Base-by-base conservation (phyloP, 1,139 yeast species). In the Sugiyamaella paludigena region DNA sequence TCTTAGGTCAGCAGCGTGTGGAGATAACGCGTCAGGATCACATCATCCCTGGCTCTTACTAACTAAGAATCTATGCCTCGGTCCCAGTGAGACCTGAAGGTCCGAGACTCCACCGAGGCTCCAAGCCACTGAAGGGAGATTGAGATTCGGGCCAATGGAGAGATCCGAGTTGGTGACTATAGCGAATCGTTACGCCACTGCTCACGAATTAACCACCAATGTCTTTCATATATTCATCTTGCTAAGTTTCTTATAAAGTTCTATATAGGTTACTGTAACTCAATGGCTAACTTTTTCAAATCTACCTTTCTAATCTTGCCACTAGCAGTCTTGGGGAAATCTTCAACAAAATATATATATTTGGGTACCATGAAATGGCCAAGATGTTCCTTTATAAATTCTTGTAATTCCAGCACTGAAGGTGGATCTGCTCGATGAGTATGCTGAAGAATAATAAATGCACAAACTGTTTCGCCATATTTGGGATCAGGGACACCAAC, bases 241-340 rank as follows among this genome's bases (percentile, higher is more conserved):
- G 24, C 24, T 19, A 8, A 6, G 6, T 31, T 6, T 13, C 34
- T 6, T 13, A 31, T 13, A 40, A 32, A 15, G 15, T 19, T 32
- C 15, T 32, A 13, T 35, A n/a, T 39, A 29, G 12, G 30, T 32
- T 41, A 43, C 37, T 43, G 28, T 27, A 35, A 28, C 4, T 44
- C 43, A 19, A 37, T 45, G 24, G 49, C 48, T 29, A 19, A 47
- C 16, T 55, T 52, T 40, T 59, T 54, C 36, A 66, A 51, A 30
- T 65, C 69, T 8, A 66, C 67, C 52, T 66, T 66, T 36, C 68
- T 56, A 40, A 66, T 63, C 50, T 66, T 66, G 9, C 70, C 70
- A n/a, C 61, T 53, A 8, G 67, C 67, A 3, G 70, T 66, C 55
- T 63, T 64, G 8, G 70, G 70, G 45, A 63, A 64, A 37, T 62